These are phyloP conservation scores for Fusarium sp. DNA, from an alignment of 2,329 filamentous ascomycete genomes.

Conservation along the genomic window DNA sequence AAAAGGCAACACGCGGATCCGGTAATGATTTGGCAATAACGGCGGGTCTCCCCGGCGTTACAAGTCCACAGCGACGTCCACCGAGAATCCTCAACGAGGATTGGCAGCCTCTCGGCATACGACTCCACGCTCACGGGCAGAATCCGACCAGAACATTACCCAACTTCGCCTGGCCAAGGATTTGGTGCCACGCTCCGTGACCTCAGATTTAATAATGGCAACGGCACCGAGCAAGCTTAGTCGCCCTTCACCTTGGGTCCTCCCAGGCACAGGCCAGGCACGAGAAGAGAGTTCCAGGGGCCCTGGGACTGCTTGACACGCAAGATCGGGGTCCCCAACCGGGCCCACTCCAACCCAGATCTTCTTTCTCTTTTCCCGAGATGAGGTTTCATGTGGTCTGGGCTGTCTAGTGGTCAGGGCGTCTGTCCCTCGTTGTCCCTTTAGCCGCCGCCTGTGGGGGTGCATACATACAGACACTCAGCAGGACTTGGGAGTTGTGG, in stretches of 20 bases:
- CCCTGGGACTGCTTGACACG: conserved; percentile 26
- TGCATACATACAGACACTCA: not conserved
- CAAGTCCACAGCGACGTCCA: conserved; percentile 16
- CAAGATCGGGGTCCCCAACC: conserved; percentile 37
- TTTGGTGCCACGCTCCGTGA: conserved; percentile 9
- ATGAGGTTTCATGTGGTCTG: conserved; percentile 7
- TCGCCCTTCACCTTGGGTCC: conserved; percentile 24
- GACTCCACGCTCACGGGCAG: conserved; percentile 1
- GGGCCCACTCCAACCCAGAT: conserved; percentile 39
- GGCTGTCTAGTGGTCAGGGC: not conserved
- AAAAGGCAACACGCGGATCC: conserved; percentile 42
- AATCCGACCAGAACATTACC: conserved; percentile 23
- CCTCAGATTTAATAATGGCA: conserved; percentile 23
- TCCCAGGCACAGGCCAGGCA: conserved; percentile 27
- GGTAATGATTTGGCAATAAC: conserved; percentile 37
- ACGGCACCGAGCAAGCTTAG: conserved; percentile 5
- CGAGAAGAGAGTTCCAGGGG: conserved; percentile 25
- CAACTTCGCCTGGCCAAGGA: conserved; percentile 11
- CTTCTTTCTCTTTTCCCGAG: conserved; percentile 22
- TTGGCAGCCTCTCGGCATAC: not conserved
- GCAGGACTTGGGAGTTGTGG: not conserved
- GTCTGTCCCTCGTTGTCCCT: not conserved
- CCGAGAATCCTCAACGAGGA: conserved; percentile 3
- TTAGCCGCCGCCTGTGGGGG: not conserved
- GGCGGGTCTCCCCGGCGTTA: conserved; percentile 20